These are phyloP conservation scores for Kwoniella bestiolae DNA, from an alignment of 768 basidiomycete genomes.

Conservation along the genomic window DNA sequence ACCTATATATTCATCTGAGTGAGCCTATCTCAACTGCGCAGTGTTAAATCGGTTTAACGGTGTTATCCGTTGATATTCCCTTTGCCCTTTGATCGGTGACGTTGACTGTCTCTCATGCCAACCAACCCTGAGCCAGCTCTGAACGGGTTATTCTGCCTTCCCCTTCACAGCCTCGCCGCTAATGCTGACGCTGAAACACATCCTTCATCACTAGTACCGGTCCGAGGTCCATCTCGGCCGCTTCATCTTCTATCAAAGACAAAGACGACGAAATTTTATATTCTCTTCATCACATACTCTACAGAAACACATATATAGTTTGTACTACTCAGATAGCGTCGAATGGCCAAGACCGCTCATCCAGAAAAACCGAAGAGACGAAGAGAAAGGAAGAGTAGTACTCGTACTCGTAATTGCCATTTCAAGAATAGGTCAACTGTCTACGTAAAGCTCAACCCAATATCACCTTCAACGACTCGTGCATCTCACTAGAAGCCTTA, in stretches of 20 bases:
- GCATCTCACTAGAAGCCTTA: background rate
- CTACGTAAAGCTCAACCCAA: constrained; percentile 3
- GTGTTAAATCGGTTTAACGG: background rate
- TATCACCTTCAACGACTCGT: background rate
- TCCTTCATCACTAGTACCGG: background rate
- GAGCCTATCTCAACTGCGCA: background rate
- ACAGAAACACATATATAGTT: background rate
- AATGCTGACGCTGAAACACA: background rate
- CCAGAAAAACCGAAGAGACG: background rate
- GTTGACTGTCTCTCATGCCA: background rate
- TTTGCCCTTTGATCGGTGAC: background rate
- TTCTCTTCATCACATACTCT: background rate
- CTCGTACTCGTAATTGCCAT: background rate
- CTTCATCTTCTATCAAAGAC: background rate
- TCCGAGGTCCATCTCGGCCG: constrained; percentile 1
- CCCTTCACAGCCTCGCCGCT: background rate
- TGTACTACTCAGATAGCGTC: background rate
- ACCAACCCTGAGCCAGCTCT: no score
- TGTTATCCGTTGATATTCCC: background rate
- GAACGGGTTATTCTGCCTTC: background rate
- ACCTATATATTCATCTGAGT: background rate
- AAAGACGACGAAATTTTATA: background rate
- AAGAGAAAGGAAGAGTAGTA: background rate
- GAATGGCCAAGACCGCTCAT: background rate
- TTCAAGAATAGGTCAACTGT: constrained; percentile 4